Percentiles rank a stretch among this genome's conserved stretches.
Evolutionary conservation across 768 basidiomycete genomes (phyloP).

Genomic region (Amanita exitialis): DNA sequence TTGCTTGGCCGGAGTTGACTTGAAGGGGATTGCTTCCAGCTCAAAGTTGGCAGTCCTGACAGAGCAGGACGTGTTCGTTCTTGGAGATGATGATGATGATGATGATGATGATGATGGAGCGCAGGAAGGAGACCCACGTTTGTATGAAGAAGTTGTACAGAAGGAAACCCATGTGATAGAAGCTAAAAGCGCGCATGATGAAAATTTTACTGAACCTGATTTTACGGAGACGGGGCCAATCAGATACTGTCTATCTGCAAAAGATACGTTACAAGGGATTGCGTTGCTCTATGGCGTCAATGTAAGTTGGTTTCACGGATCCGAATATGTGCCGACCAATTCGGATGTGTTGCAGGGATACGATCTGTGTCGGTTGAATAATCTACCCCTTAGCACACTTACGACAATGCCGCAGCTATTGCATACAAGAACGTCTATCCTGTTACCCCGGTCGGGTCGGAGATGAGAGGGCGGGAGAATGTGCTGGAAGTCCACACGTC

Average conservation of each 20-base stretch:
- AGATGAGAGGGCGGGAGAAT: too few species aligned
- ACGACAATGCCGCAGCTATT: slow-evolving; percentile 65
- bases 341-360: slow-evolving; percentile 26
- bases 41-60: slow-evolving; percentile 21
- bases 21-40: background rate
- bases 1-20: slow-evolving; percentile 49
- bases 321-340: background rate
- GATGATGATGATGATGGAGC: slow-evolving; percentile 21
- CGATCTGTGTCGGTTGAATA: slow-evolving; percentile 55
- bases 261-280: slow-evolving; percentile 59
- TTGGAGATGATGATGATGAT: slow-evolving; percentile 49
- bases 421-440: slow-evolving; percentile 52
- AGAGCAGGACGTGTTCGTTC: slow-evolving; percentile 54
- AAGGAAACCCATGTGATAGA: too few species aligned
- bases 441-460: slow-evolving; percentile 28
- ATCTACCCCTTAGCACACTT: slow-evolving; percentile 52
- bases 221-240: slow-evolving; percentile 19
- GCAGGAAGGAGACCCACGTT: slow-evolving; percentile 20
- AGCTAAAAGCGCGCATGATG: slow-evolving; percentile 28
- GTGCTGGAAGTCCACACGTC: too few species aligned
- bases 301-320: slow-evolving; percentile 28
- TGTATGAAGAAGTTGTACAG: slow-evolving; percentile 4
- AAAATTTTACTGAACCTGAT: slow-evolving; percentile 28
- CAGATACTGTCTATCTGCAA: slow-evolving; percentile 44
- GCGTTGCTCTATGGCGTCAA: slow-evolving; percentile 50